phyloP scores from a whole-genome alignment of 345 rosid species.

The Eucalyptus microcorys region DNA sequence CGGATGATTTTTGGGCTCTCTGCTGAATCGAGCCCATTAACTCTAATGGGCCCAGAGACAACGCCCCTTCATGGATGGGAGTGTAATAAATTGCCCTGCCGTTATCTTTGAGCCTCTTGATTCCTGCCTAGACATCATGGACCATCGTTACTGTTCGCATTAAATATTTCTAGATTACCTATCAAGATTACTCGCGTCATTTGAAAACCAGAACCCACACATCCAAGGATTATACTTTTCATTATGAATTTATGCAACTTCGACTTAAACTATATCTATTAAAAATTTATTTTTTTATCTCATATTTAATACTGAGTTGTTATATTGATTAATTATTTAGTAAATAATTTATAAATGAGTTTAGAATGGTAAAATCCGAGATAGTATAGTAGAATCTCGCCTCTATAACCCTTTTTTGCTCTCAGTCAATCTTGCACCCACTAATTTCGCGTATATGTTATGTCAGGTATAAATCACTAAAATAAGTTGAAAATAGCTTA shows the following conservation, averaged over 20 bases:
- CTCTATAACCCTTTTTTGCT: too few relatives aligned
- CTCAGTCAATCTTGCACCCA: accelerated
- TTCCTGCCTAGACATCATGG: neutral
- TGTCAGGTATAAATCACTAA: too few relatives aligned
- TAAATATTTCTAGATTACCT: neutral
- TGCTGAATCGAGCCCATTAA: neutral
- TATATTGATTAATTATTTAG: too few relatives aligned
- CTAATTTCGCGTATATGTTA: accelerated
- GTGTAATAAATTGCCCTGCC: neutral
- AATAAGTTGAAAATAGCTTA: too few relatives aligned
- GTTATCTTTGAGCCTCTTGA: neutral
- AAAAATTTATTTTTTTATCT: neutral
- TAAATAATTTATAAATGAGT: too few relatives aligned
- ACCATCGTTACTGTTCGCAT: neutral
- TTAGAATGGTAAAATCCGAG: too few relatives aligned
- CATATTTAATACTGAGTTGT: too few relatives aligned
- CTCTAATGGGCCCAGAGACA: neutral
- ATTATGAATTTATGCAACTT: neutral
- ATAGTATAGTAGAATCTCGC: too few relatives aligned
- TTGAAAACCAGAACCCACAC: neutral
- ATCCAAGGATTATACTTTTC: neutral
- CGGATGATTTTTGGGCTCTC: neutral
- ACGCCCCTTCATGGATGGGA: neutral
- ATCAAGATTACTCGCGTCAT: neutral
- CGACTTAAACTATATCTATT: neutral